phyloP scores from a whole-genome alignment of 2,329 filamentous ascomycete genomes.

The Hyphodiscus sp. region DNA sequence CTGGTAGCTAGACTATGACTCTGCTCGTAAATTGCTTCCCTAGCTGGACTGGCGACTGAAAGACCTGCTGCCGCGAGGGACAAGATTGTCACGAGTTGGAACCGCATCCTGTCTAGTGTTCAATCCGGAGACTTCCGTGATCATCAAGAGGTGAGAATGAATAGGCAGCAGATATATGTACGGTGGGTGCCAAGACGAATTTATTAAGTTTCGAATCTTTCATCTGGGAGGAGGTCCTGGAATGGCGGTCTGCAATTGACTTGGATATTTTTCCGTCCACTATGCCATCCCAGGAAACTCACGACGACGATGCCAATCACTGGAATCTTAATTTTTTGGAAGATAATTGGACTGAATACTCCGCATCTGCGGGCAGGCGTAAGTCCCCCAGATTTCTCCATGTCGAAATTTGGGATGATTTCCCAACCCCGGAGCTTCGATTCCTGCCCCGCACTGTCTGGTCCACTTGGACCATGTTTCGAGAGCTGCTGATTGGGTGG shows the following conservation, averaged over 20 bases:
- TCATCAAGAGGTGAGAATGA: neutral
- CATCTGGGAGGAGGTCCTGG: neutral
- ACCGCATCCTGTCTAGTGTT: constrained; percentile 19
- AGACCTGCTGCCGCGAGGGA: constrained; percentile 17
- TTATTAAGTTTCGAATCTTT: constrained; percentile 10
- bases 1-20: constrained; percentile 6
- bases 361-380: neutral
- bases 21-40: constrained; percentile 14
- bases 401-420: constrained; percentile 2
- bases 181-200: constrained; percentile 9
- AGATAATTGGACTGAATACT: neutral
- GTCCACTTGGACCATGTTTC: constrained; percentile 8
- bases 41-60: constrained; percentile 19
- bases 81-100: constrained; percentile 19
- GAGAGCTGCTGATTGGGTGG: constrained; percentile 9
- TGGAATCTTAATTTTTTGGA: no score
- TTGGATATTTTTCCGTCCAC: constrained; percentile 22
- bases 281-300: constrained; percentile 1
- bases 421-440: neutral
- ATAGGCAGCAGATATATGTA: neutral
- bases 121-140: neutral
- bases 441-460: constrained; percentile 9
- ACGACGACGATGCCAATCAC: constrained; percentile 1
- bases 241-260: constrained; percentile 4
- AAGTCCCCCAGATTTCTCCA: constrained; percentile 4